Base-by-base conservation (phyloP, 1,139 yeast species). In the Saccharomyces hybrid region DNA sequence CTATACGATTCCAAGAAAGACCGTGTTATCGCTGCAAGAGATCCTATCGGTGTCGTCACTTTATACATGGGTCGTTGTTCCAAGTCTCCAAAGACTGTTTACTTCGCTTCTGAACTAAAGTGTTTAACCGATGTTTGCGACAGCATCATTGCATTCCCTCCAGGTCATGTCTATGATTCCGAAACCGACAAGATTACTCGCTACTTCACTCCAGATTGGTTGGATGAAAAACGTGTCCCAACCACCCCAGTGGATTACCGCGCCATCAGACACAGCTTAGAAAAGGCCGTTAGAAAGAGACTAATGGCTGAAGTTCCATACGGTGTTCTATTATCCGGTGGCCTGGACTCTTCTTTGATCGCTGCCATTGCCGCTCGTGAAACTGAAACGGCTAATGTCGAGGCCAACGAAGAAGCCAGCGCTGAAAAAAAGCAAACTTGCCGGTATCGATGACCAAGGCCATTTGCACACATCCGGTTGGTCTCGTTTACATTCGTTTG, bases 291-390 rank as follows among this genome's bases (percentile, higher is more conserved):
- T 55, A 87, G 98, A 79, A 95, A 93, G 86, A 86, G 99, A 80
- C 82, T 93, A 69, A 93, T 93, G 99, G 95, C 98, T 55, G 99
- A 93, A 77, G 99, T 93, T 58, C 98, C 99, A 53, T 88, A 89
- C 74, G 99, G 99, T 76, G 99, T 93, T 49, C 78, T 93, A 65
- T 79, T 93, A 64, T 89, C 97, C 42, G 99, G 99, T 71, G 99
- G 99, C 61, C 81, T 93, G 67, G 99, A 93, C 73, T 90, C 98
- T 51, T 89, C 97, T 47, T 80, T 93, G 73, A 93, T 93, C 71
- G 99, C 99, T 42, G 74, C 99, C 49, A 93, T 93, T 69, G 99
- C 98, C 57, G 93, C 98, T 44, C 82, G 98, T 72, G 99, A 93
- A 77, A 89, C 98, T 58, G 81, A 80, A 60, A 83, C 81, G 73